Conservation (phyloP, 1,284 basidiomycete genomes). For the Ceratobasidium sp. region DNA sequence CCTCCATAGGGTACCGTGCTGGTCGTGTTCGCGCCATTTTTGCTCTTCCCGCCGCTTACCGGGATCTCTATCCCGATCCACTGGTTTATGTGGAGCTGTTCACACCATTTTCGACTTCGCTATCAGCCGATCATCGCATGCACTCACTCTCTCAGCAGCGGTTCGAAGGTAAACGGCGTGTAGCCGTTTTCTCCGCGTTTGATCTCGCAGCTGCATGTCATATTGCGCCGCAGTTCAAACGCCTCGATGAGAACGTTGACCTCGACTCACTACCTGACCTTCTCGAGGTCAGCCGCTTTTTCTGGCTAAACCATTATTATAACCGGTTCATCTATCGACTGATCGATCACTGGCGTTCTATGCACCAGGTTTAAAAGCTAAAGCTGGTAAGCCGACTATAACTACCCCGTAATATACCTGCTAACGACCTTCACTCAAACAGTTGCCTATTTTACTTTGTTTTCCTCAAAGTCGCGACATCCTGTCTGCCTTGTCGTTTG, state of each 20-base stretch:
- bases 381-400: background rate
- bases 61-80: background rate
- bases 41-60: background rate
- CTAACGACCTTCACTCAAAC: too few relatives aligned
- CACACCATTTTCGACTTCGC: background rate
- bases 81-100: conserved; percentile 4
- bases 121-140: background rate
- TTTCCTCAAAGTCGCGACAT: too few relatives aligned
- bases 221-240: background rate
- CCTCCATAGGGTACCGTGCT: background rate
- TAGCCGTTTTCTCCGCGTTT: background rate
- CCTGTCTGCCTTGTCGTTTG: too few relatives aligned
- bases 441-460: too few relatives aligned
- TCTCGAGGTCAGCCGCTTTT: background rate
- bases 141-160: background rate
- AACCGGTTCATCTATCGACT: conserved; percentile 7
- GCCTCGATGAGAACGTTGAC: background rate
- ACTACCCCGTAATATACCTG: background rate
- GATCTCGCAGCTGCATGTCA: background rate
- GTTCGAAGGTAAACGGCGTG: background rate
- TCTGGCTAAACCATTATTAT: conserved; percentile 7
- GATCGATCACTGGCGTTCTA: background rate
- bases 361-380: background rate
- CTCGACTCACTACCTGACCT: background rate
- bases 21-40: background rate